phyloP scores from a whole-genome alignment of 257 asterid genomes.

The Sherardia arvensis region DNA sequence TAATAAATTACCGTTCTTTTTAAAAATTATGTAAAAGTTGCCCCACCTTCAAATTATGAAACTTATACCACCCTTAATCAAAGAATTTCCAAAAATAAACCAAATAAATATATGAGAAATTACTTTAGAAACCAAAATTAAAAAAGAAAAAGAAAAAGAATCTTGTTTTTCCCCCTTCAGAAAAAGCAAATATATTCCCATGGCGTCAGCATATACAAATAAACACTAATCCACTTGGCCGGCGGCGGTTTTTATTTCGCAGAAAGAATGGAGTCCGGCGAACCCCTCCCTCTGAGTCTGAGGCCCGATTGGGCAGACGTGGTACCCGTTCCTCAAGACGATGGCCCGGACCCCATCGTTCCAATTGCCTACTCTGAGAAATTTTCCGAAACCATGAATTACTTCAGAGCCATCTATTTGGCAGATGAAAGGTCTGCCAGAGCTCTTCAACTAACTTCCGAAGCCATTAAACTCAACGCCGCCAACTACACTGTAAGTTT shows the following conservation, averaged over 20 bases:
- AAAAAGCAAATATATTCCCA: background rate
- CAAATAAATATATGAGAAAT: too few relatives aligned
- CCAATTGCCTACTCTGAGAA: conserved; percentile 71
- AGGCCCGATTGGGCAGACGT: conserved; percentile 85
- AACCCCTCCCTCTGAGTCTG: conserved; percentile 34
- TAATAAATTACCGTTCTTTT: too few relatives aligned
- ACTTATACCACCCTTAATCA: too few relatives aligned
- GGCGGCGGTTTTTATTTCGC: background rate
- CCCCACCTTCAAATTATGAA: too few relatives aligned
- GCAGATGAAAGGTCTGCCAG: conserved; percentile 84
- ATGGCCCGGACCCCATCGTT: conserved; percentile 87
- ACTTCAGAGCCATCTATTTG: conserved; percentile 72
- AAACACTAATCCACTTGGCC: background rate
- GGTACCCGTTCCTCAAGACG: conserved; percentile 72
- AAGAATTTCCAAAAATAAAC: too few relatives aligned
- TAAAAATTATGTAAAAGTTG: too few relatives aligned
- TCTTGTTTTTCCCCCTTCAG: background rate
- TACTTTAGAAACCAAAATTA: too few relatives aligned
- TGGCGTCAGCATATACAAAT: background rate
- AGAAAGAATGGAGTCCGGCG: conserved; percentile 16
- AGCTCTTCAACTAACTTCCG: conserved; percentile 65
- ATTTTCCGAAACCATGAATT: conserved; percentile 77
- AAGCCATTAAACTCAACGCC: conserved; percentile 61
- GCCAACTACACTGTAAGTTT: conserved; percentile 76
- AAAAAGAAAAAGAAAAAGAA: background rate